Conservation (phyloP, 257 asterid species). For the Solanum dulcamara region DNA sequence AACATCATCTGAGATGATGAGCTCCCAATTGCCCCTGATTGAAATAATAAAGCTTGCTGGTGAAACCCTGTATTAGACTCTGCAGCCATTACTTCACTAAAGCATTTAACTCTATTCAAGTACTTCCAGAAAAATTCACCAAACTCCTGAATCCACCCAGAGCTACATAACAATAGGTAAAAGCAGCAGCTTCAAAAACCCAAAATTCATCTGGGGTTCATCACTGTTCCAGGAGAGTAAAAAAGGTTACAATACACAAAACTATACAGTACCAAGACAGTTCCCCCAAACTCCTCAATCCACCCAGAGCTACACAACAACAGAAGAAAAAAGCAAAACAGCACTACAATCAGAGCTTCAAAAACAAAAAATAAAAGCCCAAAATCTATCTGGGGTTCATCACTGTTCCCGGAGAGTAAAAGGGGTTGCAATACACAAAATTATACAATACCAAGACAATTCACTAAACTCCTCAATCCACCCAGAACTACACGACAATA, state of each 20-base stretch:
- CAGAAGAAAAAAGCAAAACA: background rate
- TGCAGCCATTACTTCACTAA: constrained; percentile 37
- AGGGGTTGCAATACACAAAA: background rate
- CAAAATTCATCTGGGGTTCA: background rate
- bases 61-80: constrained; percentile 50
- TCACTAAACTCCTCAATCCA: background rate
- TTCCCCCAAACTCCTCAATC: background rate
- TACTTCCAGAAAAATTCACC: background rate
- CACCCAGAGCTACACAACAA: background rate
- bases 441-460: background rate
- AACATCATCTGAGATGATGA: constrained; percentile 31
- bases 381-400: background rate
- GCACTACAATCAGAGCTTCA: background rate
- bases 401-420: background rate
- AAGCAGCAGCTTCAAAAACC: background rate
- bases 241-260: background rate
- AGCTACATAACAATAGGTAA: background rate
- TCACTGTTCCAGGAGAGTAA: background rate
- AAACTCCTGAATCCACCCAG: background rate
- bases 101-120: background rate
- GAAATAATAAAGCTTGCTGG: constrained; percentile 32
- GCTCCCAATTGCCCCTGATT: constrained; percentile 24
- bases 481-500: background rate
- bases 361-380: background rate
- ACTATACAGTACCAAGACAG: background rate